Percentiles rank a stretch among this genome's conserved stretches.
Evolutionary conservation across 495 filamentous ascomycete genomes (phyloP).

Genomic region (Pseudoneurospora amorphoporcata): DNA sequence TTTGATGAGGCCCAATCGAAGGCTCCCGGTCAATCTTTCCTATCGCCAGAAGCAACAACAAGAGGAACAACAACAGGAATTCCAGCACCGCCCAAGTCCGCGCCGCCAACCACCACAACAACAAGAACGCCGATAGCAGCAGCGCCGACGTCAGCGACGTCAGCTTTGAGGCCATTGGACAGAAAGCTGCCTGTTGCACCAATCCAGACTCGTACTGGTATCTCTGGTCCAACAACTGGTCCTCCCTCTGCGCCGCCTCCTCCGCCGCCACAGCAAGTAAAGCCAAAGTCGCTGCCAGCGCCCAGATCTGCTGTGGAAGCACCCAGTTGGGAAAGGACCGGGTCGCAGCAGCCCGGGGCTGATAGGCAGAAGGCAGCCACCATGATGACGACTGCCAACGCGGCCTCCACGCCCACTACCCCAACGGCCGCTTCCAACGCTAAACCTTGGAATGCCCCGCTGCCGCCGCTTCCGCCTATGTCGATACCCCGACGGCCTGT

Average conservation of each 20-base stretch:
- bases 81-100: not conserved
- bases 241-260: not conserved
- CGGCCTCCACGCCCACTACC: slow-evolving; percentile 15
- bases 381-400: not conserved
- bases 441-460: slow-evolving; percentile 17
- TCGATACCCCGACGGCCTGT: slow-evolving; percentile 23
- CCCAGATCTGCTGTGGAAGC: not conserved
- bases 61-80: not conserved
- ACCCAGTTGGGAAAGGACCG: not conserved
- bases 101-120: not conserved
- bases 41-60: not conserved
- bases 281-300: not conserved
- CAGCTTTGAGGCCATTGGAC: not conserved
- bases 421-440: slow-evolving; percentile 6
- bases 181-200: not conserved
- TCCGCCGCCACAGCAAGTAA: not conserved
- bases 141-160: not conserved
- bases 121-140: not conserved
- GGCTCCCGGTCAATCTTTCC: not conserved
- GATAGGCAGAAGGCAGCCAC: not conserved
- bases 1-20: not conserved
- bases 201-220: not conserved
- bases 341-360: not conserved
- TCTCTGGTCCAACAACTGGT: not conserved
- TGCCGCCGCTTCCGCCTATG: slow-evolving; percentile 19